phyloP scores from a whole-genome alignment of 2,329 filamentous ascomycete species.

The Sporothrix globosa region DNA sequence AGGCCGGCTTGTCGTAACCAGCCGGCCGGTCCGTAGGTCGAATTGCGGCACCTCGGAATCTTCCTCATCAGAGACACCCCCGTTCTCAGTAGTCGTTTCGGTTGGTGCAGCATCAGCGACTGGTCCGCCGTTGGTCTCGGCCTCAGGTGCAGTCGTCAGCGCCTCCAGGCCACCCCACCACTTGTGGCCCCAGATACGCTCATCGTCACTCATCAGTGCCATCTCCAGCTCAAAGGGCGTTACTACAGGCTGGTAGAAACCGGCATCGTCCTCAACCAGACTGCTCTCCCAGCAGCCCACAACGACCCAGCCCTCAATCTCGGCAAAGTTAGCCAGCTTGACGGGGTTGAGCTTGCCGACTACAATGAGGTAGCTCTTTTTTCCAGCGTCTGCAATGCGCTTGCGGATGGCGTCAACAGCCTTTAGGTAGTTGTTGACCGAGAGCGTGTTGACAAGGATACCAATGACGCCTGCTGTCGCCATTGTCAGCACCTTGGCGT shows the following conservation, averaged over 20 bases:
- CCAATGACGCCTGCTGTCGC: conserved; percentile 83
- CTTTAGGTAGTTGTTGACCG: conserved; percentile 83
- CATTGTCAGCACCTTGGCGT: conserved; percentile 80
- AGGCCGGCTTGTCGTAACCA: conserved; percentile 77
- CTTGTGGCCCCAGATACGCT: conserved; percentile 80
- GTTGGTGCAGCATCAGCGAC: not conserved
- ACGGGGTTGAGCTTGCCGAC: conserved; percentile 95
- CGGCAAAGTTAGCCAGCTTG: conserved; percentile 94
- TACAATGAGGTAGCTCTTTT: conserved; percentile 95
- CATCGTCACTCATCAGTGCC: conserved; percentile 72
- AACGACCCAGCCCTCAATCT: conserved; percentile 95
- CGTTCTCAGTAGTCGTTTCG: conserved; percentile 31
- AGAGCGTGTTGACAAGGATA: conserved; percentile 93
- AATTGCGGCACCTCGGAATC: conserved; percentile 87
- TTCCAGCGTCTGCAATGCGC: conserved; percentile 76
- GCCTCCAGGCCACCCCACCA: conserved; percentile 88
- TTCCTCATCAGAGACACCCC: conserved; percentile 51
- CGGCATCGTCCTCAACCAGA: conserved; percentile 77
- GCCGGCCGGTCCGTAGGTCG: conserved; percentile 83
- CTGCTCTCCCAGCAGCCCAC: conserved; percentile 98
- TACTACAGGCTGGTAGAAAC: conserved; percentile 85
- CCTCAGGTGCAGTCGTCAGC: conserved; percentile 46
- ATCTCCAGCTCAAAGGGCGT: conserved; percentile 93
- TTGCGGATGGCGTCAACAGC: conserved; percentile 74
- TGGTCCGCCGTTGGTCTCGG: conserved; percentile 25